phyloP scores from a whole-genome alignment of 2,329 filamentous ascomycete genomes.

The Dactylellina leptospora region DNA sequence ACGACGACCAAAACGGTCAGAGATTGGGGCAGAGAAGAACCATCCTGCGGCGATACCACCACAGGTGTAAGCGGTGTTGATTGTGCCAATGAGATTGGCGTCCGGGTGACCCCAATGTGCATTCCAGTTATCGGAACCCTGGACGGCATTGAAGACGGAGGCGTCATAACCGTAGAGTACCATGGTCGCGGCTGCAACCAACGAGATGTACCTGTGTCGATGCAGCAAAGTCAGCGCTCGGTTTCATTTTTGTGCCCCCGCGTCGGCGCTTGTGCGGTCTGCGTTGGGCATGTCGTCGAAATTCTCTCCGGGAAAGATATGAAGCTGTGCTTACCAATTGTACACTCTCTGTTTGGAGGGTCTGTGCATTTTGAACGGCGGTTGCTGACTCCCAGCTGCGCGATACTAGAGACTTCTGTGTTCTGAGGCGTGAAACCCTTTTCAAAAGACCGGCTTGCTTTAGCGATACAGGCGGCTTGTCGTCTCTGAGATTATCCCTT shows the following conservation, averaged over 20 bases:
- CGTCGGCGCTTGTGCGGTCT: not conserved
- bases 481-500: conserved; percentile 34
- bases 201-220: conserved; percentile 70
- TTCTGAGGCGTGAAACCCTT: conserved; percentile 4
- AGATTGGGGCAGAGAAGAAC: conserved; percentile 73
- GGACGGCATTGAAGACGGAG: conserved; percentile 76
- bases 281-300: conserved; percentile 17
- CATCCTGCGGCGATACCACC: conserved; percentile 76
- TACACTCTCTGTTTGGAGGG: conserved; percentile 61
- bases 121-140: conserved; percentile 73
- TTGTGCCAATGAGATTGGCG: conserved; percentile 64
- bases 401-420: conserved; percentile 11
- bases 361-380: conserved; percentile 56
- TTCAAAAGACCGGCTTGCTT: conserved; percentile 17
- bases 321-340: conserved; percentile 61
- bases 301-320: not conserved
- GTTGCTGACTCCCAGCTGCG: conserved; percentile 20
- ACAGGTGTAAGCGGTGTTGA: conserved; percentile 76
- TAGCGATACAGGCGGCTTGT: conserved; percentile 19
- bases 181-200: conserved; percentile 77
- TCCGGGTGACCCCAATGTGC: conserved; percentile 60
- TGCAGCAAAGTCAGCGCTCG: conserved; percentile 5
- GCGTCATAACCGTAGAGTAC: conserved; percentile 79
- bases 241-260: not conserved
- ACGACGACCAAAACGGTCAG: conserved; percentile 56